These are phyloP conservation scores for Sanghuangporus sanghuang DNA, from an alignment of 1,284 basidiomycete species.

Conservation along the genomic window DNA sequence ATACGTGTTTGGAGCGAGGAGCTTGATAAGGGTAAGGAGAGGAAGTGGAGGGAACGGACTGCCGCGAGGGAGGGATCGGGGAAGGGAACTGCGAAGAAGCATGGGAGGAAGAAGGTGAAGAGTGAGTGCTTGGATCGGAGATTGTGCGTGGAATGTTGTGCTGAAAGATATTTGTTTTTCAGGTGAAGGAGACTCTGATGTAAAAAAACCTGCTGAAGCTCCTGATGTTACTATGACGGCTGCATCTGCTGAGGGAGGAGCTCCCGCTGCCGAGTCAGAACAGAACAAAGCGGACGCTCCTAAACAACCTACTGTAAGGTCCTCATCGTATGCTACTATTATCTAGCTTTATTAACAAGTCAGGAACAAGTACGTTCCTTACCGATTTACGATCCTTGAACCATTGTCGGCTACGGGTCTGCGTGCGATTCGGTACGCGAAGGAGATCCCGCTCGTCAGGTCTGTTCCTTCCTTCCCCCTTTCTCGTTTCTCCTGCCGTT, in stretches of 20 bases:
- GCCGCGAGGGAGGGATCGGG: constrained; percentile 26
- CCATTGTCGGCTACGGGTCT: constrained; percentile 95
- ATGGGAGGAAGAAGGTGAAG: constrained; percentile 24
- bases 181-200: constrained; percentile 3
- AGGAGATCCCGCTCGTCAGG: constrained; percentile 92
- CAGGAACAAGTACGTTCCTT: constrained; percentile 41
- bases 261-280: not conserved
- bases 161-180: not conserved
- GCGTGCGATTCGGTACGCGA: constrained; percentile 94
- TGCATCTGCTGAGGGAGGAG: not conserved
- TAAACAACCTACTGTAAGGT: constrained; percentile 9
- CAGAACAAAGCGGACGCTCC: not conserved
- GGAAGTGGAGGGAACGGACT: constrained; percentile 48
- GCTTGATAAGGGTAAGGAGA: constrained; percentile 61
- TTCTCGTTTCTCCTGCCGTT: not conserved
- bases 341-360: not conserved
- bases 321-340: not conserved
- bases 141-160: not conserved
- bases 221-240: constrained; percentile 12
- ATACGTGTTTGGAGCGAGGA: constrained; percentile 85
- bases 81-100: constrained; percentile 26
- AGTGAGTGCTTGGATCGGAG: constrained; percentile 20
- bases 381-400: constrained; percentile 84
- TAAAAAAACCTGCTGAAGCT: not conserved
- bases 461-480: constrained; percentile 28